Evolutionary conservation across 2,329 filamentous ascomycete genomes (phyloP).

Genomic region (Aspergillus flavus): DNA sequence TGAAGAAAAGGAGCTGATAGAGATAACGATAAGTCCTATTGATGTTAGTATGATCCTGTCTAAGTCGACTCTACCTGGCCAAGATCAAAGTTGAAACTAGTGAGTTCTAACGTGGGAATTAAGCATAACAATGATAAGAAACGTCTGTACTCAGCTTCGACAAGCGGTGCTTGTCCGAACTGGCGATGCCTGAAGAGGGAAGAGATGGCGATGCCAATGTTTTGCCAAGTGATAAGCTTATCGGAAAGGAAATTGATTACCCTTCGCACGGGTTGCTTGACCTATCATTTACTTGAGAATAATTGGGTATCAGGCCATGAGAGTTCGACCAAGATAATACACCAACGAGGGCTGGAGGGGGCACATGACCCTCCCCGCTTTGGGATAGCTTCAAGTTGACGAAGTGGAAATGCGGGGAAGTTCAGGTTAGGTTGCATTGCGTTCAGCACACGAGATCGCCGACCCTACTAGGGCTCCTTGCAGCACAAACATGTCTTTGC

Average conservation of each 20-base stretch:
- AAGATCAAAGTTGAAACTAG: background rate
- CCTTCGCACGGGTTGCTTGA: background rate
- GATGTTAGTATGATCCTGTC: background rate
- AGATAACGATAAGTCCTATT: too few relatives aligned
- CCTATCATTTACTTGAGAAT: background rate
- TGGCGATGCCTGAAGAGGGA: conserved; percentile 7
- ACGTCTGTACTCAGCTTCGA: background rate
- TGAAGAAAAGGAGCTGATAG: background rate
- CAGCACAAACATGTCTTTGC: too few relatives aligned
- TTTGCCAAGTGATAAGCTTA: conserved; percentile 14
- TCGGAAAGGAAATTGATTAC: background rate
- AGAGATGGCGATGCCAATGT: conserved; percentile 8
- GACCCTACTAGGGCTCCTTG: background rate
- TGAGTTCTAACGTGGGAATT: background rate
- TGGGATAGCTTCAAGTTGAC: background rate
- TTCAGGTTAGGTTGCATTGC: background rate
- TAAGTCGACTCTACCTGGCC: background rate
- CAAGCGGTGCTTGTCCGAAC: background rate
- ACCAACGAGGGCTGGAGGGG: background rate
- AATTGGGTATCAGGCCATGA: background rate
- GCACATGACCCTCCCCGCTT: background rate
- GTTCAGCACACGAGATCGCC: background rate
- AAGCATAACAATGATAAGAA: conserved; percentile 9
- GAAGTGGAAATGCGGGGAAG: background rate
- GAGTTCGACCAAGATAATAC: background rate